Percentiles rank a stretch among this genome's conserved stretches.
Conservation (phyloP, 2,329 filamentous ascomycete species). For the Diplodia scrobiculata region DNA sequence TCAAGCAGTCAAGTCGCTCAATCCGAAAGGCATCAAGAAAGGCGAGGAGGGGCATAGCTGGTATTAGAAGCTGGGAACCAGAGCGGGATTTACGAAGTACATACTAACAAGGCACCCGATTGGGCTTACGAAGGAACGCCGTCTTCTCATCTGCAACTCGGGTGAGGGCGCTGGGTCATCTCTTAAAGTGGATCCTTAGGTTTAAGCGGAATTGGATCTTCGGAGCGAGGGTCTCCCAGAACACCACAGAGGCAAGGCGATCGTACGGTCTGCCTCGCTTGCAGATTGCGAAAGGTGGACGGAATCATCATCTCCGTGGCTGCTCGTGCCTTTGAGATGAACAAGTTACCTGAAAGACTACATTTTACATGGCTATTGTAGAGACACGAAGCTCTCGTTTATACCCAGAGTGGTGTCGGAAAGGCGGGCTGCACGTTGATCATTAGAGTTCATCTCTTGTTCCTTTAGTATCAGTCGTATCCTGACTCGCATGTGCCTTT, state of each 20-base stretch:
- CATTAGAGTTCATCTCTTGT: not conserved
- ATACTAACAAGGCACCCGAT: not conserved
- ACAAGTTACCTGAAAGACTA: not conserved
- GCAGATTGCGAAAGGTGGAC: not conserved
- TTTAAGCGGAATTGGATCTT: not conserved
- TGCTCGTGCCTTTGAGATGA: not conserved
- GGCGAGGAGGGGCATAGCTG: conserved; percentile 61
- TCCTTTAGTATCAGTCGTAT: not conserved
- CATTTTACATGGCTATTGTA: not conserved
- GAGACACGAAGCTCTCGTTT: not conserved
- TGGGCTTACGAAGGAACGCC: too few relatives aligned
- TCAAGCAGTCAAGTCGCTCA: conserved; percentile 60
- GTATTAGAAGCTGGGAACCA: conserved; percentile 50
- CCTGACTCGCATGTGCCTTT: not conserved
- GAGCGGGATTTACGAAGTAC: not conserved
- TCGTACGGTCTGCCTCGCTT: not conserved
- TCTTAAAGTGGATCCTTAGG: not conserved
- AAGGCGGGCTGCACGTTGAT: not conserved
- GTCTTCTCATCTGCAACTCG: not conserved
- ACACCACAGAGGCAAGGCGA: not conserved
- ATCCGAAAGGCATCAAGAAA: conserved; percentile 57
- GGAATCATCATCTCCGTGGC: not conserved
- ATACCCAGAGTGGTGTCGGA: not conserved
- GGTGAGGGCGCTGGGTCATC: not conserved
- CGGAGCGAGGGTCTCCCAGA: not conserved